Evolutionary conservation across 1,139 yeast species (phyloP), one percentile per base, ranked within the genome.

Genomic region (Yamadazyma aaseri): DNA sequence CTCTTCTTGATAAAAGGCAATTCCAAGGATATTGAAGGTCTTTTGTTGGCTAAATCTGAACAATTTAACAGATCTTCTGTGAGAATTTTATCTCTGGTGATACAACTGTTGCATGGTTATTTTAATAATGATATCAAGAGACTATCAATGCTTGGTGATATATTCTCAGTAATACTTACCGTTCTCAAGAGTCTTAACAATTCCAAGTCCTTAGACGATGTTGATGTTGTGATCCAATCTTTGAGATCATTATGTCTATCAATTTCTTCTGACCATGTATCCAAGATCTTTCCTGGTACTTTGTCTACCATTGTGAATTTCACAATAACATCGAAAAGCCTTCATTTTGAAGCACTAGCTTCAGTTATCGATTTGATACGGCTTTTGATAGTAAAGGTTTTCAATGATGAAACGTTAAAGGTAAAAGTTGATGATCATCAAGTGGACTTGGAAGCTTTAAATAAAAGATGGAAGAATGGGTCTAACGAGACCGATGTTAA

Each of bases 271-370:
- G 60, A 58, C 14, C 65, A 63, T 30, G 34, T 63, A n/a, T 53
- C 71, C 2, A 58, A 58, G 29, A 60, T 69, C 3, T 50, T 69
- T 14, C 76, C 76, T 1, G 75, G 75, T 1, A 45, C 65, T 4
- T 49, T 58, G 0, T 68, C 73, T 3, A 49, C 60, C 23, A 34
- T 65, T 16, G 49, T 66, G 3, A 58, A 56, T 18, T 66, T 59
- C 41, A 48, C 47, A 9, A 41, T 58, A 0, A 26, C 36, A 4
- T 42, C 60, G 0, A 53, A 50, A 17, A 53, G 46, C 21, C 32
- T 66, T 16, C 62, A 64, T 37, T 60, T 43, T 26, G 42, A 51
- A 1, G 34, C 58, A 2, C 36, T 63, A 2, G 42, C 55, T 2
- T 34, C 45, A 13, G 35, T 58, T 2, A 33, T 67, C n/a, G 44